Evolutionary conservation across 2,329 filamentous ascomycete species (phyloP).

Genomic region (Neurospora sp.): DNA sequence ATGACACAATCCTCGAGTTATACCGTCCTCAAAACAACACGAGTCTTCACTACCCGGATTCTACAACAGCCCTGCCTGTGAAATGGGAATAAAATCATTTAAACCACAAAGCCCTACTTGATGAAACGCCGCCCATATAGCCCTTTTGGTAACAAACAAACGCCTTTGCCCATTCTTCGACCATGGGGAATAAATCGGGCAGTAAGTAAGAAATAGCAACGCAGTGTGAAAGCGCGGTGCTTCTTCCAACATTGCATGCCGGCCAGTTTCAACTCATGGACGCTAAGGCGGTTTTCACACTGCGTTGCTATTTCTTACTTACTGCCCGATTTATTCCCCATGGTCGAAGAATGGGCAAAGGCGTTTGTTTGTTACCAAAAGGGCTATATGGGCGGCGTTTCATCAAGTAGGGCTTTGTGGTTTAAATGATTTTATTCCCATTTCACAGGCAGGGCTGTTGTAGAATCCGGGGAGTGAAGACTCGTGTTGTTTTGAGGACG

Average conservation of each 20-base stretch:
- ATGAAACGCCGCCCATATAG: neutral
- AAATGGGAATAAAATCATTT: neutral
- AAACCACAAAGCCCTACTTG: neutral
- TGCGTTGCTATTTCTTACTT: neutral
- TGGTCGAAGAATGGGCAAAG: neutral
- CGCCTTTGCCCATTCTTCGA: neutral
- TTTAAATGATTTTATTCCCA: neutral
- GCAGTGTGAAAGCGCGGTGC: neutral
- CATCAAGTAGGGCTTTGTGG: conserved; percentile 1
- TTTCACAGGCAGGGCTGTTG: conserved; percentile 4
- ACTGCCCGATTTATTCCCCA: neutral
- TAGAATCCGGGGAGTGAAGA: neutral
- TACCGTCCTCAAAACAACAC: neutral
- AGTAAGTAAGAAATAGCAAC: neutral
- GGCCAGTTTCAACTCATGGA: neutral
- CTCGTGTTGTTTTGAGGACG: neutral
- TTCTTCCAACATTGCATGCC: neutral
- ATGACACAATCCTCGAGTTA: neutral
- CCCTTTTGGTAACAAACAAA: neutral
- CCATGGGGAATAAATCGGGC: neutral
- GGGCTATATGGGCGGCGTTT: neutral
- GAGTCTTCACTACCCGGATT: neutral
- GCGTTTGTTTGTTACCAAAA: neutral
- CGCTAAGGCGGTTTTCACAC: neutral
- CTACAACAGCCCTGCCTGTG: conserved; percentile 3